Percentiles rank a stretch among this genome's conserved stretches.
Evolutionary conservation across 2,329 filamentous ascomycete genomes (phyloP).

Genomic region (Sarocladium brachiariae): DNA sequence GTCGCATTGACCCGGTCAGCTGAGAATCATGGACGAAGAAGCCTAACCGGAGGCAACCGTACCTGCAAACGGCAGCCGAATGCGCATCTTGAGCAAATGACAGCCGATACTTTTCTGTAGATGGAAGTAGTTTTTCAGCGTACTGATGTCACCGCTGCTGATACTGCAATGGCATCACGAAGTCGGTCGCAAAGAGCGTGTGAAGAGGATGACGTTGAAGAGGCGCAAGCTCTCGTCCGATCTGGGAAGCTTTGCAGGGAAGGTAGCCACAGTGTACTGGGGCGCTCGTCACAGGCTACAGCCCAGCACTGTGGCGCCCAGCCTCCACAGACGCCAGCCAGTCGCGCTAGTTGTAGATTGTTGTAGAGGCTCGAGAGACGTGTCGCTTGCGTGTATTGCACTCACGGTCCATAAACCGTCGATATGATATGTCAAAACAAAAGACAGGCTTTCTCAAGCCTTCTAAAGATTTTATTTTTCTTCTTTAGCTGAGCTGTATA

Average conservation of each 20-base stretch:
- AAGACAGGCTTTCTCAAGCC: too few relatives aligned
- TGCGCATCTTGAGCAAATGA: slow-evolving; percentile 69
- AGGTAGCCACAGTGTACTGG: too few relatives aligned
- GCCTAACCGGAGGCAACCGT: slow-evolving; percentile 14
- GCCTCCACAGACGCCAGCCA: neutral
- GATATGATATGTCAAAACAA: too few relatives aligned
- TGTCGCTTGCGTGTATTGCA: slow-evolving; percentile 2
- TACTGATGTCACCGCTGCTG: neutral
- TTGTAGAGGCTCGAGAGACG: too few relatives aligned
- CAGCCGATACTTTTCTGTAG: too few relatives aligned
- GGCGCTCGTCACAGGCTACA: too few relatives aligned
- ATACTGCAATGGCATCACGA: neutral
- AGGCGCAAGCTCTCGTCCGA: slow-evolving; percentile 8
- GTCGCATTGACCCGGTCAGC: neutral
- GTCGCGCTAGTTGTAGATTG: slow-evolving; percentile 6
- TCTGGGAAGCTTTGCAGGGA: too few relatives aligned
- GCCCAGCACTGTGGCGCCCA: neutral
- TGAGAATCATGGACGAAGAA: too few relatives aligned
- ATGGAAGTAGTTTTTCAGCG: neutral
- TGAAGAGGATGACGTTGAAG: slow-evolving; percentile 4
- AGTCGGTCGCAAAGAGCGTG: neutral
- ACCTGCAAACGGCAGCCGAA: slow-evolving; percentile 87
- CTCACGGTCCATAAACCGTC: too few relatives aligned
- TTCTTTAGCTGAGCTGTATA: too few relatives aligned
- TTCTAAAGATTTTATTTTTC: too few relatives aligned